Evolutionary conservation across 2,329 filamentous ascomycete genomes (phyloP).

Genomic region (Colletotrichum truncatum): DNA sequence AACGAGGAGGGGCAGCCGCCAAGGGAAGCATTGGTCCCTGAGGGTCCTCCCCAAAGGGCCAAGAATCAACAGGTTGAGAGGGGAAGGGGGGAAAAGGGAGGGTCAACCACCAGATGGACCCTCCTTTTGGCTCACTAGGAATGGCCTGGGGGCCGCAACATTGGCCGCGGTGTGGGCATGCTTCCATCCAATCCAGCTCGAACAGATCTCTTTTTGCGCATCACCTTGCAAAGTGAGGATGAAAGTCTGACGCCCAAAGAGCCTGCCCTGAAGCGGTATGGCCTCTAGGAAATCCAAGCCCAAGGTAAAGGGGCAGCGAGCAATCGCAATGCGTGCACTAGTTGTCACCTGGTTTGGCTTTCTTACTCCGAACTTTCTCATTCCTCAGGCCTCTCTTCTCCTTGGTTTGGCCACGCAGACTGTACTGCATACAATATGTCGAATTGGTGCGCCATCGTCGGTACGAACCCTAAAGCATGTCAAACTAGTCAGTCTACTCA

Average conservation of each 20-base stretch:
- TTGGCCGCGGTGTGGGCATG: background rate
- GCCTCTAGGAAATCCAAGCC: background rate
- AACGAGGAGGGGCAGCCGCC: background rate
- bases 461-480: too few species aligned
- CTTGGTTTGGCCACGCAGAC: too few species aligned
- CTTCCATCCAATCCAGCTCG: slow-evolving; percentile 1
- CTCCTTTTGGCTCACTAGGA: slow-evolving; percentile 8
- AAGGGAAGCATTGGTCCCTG: slow-evolving; percentile 7
- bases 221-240: slow-evolving; percentile 3
- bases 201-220: background rate
- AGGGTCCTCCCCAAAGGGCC: background rate
- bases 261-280: background rate
- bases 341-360: background rate
- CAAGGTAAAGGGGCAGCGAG: background rate
- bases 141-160: background rate
- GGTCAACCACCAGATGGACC: background rate
- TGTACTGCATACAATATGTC: too few species aligned
- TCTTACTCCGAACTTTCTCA: too few species aligned
- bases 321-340: background rate
- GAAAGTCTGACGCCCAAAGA: background rate
- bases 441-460: too few species aligned
- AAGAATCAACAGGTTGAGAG: background rate
- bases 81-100: background rate
- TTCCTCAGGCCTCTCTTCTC: too few species aligned
- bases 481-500: too few species aligned